These are phyloP conservation scores for Xylaria grammica DNA, from an alignment of 495 filamentous ascomycete genomes.

Conservation along the genomic window DNA sequence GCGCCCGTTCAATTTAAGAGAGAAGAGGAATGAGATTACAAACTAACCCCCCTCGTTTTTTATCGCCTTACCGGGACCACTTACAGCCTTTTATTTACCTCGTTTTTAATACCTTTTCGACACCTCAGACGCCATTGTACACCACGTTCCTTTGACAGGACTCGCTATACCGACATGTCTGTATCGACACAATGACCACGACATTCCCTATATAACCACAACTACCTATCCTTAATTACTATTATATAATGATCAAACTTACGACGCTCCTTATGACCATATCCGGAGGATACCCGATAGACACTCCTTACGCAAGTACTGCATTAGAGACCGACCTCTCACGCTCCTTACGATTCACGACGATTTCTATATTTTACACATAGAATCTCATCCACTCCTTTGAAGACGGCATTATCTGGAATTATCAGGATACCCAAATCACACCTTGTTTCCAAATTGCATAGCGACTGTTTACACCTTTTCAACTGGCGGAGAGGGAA, in stretches of 20 bases:
- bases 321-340: slow-evolving; percentile 47
- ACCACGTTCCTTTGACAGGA: slow-evolving; percentile 53
- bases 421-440: slow-evolving; percentile 38
- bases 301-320: slow-evolving; percentile 51
- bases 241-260: slow-evolving; percentile 43
- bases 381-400: slow-evolving; percentile 43
- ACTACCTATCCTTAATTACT: slow-evolving; percentile 45
- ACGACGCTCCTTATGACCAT: slow-evolving; percentile 51
- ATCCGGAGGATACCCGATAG: slow-evolving; percentile 49
- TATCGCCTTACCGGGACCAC: slow-evolving; percentile 6
- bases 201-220: slow-evolving; percentile 48
- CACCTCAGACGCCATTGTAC: slow-evolving; percentile 57
- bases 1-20: slow-evolving; percentile 35
- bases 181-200: slow-evolving; percentile 51
- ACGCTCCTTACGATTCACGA: slow-evolving; percentile 42
- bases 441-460: slow-evolving; percentile 53
- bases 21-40: slow-evolving; percentile 26
- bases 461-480: slow-evolving; percentile 56
- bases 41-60: not conserved
- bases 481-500: slow-evolving; percentile 32
- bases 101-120: slow-evolving; percentile 33
- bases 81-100: not conserved
- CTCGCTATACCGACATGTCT: slow-evolving; percentile 41
- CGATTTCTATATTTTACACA: slow-evolving; percentile 37
- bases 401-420: slow-evolving; percentile 37